Percentiles rank a stretch among this genome's conserved stretches.
Evolutionary conservation across 345 rosid species (phyloP).

Genomic region (Chamaenerion angustifolium): DNA sequence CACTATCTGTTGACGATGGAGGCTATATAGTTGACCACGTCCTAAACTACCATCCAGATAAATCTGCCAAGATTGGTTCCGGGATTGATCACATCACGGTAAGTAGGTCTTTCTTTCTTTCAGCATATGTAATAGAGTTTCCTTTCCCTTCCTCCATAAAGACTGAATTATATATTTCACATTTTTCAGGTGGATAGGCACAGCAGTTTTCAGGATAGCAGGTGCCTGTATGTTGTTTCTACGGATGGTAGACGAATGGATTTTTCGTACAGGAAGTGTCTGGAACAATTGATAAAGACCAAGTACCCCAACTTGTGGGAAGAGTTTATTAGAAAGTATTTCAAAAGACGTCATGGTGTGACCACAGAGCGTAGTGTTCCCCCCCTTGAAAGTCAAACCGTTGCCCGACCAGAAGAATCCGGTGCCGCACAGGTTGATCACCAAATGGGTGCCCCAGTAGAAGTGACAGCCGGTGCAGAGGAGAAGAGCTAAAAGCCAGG

Average conservation of each 20-base stretch:
- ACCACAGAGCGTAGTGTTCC: constrained; percentile 25
- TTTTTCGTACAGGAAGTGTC: constrained; percentile 68
- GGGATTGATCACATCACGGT: constrained; percentile 74
- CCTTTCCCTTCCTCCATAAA: no score
- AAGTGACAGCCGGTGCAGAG: no score
- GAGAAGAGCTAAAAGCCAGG: no score
- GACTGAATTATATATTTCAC: no score
- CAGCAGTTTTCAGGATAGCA: constrained; percentile 32
- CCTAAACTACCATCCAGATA: constrained; percentile 66
- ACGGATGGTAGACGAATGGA: constrained; percentile 58
- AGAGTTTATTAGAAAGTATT: constrained; percentile 50
- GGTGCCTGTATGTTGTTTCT: constrained; percentile 67
- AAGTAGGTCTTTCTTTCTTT: constrained; percentile 9
- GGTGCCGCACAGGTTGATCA: no score
- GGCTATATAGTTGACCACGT: constrained; percentile 44
- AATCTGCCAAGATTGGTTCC: constrained; percentile 51
- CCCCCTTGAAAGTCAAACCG: constrained; percentile 14
- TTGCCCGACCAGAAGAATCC: no score
- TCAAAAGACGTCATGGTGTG: constrained; percentile 24
- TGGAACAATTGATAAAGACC: constrained; percentile 39
- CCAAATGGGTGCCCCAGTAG: no score
- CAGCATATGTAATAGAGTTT: no score
- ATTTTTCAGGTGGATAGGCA: constrained; percentile 79
- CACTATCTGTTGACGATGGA: constrained; percentile 55
- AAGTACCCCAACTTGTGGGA: constrained; percentile 57